Evolutionary conservation across 345 rosid species (phyloP).

Genomic region (Aquilaria sinensis): DNA sequence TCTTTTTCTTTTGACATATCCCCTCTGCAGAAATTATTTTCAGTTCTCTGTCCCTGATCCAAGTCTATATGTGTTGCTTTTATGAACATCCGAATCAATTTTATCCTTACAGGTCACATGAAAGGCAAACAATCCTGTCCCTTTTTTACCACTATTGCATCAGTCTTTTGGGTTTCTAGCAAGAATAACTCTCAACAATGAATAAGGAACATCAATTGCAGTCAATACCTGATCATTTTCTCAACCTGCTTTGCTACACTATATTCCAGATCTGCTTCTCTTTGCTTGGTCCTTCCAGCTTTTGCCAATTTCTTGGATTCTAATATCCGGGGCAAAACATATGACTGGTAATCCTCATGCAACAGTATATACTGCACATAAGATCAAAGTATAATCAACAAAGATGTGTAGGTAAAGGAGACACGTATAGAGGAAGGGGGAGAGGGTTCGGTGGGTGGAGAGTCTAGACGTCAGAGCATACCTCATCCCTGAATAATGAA

Average conservation of each 20-base stretch:
- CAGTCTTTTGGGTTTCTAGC: too few relatives aligned
- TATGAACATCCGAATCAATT: too few relatives aligned
- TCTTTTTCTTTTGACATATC: too few relatives aligned
- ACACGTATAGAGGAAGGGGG: too few relatives aligned
- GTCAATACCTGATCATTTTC: slow-evolving; percentile 83
- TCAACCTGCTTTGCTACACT: slow-evolving; percentile 99
- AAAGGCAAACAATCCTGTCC: too few relatives aligned
- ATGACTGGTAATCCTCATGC: slow-evolving; percentile 94
- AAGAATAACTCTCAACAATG: neutral
- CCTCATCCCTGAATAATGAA: slow-evolving; percentile 93
- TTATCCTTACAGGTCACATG: too few relatives aligned
- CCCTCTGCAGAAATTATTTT: too few relatives aligned
- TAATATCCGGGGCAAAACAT: slow-evolving; percentile 91
- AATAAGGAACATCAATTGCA: neutral
- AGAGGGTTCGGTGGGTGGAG: neutral
- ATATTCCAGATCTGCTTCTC: slow-evolving; percentile 93
- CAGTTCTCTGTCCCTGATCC: too few relatives aligned
- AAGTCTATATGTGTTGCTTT: too few relatives aligned
- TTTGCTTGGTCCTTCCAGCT: slow-evolving; percentile 90
- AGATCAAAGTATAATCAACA: slow-evolving; percentile 7
- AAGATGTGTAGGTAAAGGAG: too few relatives aligned
- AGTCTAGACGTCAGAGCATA: slow-evolving; percentile 24
- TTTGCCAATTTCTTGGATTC: slow-evolving; percentile 99
- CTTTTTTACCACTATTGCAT: too few relatives aligned
- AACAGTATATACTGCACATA: slow-evolving; percentile 66